phyloP scores from a whole-genome alignment of 805 yeast species.

The Torulaspora maleeae region DNA sequence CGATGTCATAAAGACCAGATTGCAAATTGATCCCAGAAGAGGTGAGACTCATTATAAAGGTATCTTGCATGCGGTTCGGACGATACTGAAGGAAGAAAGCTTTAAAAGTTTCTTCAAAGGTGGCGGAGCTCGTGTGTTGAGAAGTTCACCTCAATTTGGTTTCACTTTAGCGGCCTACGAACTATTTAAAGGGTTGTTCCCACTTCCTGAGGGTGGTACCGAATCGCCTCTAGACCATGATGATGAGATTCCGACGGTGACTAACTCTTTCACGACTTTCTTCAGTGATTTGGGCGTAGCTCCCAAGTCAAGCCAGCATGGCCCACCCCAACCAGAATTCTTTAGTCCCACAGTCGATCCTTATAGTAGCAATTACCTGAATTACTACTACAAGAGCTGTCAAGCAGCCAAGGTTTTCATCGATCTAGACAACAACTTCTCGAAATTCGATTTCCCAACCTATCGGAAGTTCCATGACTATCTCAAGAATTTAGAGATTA shows the following conservation, averaged over 20 bases:
- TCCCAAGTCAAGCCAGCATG: conserved; percentile 17
- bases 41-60: conserved; percentile 78
- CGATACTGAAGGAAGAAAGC: conserved; percentile 80
- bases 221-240: conserved; percentile 10
- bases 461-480: conserved; percentile 39
- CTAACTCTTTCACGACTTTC: conserved; percentile 23
- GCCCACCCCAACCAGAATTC: conserved; percentile 21
- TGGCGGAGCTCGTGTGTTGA: conserved; percentile 86
- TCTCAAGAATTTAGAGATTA: conserved; percentile 16
- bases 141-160: conserved; percentile 98
- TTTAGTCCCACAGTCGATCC: conserved; percentile 30
- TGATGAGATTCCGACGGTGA: conserved; percentile 25
- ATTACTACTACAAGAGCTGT: conserved; percentile 51
- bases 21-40: conserved; percentile 74
- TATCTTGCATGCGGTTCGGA: conserved; percentile 67
- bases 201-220: conserved; percentile 44
- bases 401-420: conserved; percentile 58
- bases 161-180: conserved; percentile 97
- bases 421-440: conserved; percentile 59
- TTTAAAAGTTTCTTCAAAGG: conserved; percentile 88
- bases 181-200: conserved; percentile 72
- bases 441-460: conserved; percentile 48
- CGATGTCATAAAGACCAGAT: conserved; percentile 92
- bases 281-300: conserved; percentile 17
- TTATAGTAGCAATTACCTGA: conserved; percentile 41